These are phyloP conservation scores for Solanum hybrid DNA, from an alignment of 305 asterid species.

Conservation along the genomic window DNA sequence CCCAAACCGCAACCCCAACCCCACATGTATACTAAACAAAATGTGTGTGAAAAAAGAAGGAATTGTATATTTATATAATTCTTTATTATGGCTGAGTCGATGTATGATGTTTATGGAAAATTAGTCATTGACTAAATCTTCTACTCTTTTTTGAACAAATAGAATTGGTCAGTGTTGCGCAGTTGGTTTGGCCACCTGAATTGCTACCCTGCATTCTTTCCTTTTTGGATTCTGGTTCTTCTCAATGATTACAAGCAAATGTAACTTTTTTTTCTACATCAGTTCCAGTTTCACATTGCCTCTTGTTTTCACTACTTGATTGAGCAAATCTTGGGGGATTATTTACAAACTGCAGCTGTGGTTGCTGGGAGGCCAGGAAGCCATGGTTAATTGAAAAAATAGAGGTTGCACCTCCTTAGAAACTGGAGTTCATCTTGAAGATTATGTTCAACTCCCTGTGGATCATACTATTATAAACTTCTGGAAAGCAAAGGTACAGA, in stretches of 20 bases:
- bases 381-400: not conserved
- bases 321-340: not conserved
- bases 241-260: not conserved
- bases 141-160: not conserved
- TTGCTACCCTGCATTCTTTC: not conserved
- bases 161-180: not conserved
- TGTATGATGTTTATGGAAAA: not conserved
- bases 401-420: not conserved
- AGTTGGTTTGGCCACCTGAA: not conserved
- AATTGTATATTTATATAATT: not conserved
- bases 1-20: no score
- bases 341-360: not conserved
- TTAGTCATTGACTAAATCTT: not conserved
- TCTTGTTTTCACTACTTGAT: not conserved
- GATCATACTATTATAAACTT: not conserved
- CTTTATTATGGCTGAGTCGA: not conserved
- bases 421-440: not conserved
- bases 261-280: not conserved
- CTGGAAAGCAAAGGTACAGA: not conserved
- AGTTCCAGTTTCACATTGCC: not conserved
- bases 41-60: not conserved
- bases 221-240: not conserved
- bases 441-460: not conserved
- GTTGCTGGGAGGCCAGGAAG: not conserved
- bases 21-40: not conserved